Conservation (phyloP, 106 monocot species). For the Hemerocallis citrina region DNA sequence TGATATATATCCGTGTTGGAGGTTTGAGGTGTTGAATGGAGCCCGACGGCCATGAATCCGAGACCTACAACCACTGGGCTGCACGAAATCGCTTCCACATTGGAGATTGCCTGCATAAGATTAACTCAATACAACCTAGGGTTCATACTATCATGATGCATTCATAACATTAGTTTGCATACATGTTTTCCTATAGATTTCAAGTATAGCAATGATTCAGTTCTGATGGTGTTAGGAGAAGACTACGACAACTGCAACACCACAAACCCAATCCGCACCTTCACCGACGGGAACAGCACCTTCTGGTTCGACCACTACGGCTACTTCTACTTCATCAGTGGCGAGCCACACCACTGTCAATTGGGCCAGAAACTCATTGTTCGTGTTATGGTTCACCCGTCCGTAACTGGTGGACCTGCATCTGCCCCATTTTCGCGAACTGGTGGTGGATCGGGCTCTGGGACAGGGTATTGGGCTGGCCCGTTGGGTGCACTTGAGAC, state of each 20-base stretch:
- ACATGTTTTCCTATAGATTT: slow-evolving; percentile 27
- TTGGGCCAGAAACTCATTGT: slow-evolving; percentile 49
- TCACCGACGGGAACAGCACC: slow-evolving; percentile 34
- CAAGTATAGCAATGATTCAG: slow-evolving; percentile 62
- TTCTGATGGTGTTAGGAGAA: slow-evolving; percentile 36
- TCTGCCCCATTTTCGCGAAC: not conserved
- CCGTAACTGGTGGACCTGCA: not conserved
- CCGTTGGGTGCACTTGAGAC: not conserved
- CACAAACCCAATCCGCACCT: slow-evolving; percentile 14
- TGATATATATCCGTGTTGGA: slow-evolving; percentile 51
- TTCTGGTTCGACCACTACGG: slow-evolving; percentile 44
- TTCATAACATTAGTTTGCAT: not conserved
- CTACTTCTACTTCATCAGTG: slow-evolving; percentile 65
- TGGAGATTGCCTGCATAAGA: slow-evolving; percentile 45
- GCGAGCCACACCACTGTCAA: slow-evolving; percentile 35
- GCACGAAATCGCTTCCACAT: slow-evolving; percentile 40
- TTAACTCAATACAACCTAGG: no score
- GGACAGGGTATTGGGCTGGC: not conserved
- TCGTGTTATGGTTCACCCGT: slow-evolving; percentile 55
- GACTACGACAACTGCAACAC: slow-evolving; percentile 45
- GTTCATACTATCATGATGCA: not conserved
- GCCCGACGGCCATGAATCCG: slow-evolving; percentile 30
- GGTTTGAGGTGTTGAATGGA: slow-evolving; percentile 31
- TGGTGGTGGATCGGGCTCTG: not conserved
- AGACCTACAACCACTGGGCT: slow-evolving; percentile 53